Percentiles rank a stretch among this genome's conserved stretches.
Evolutionary conservation across 176 grass and related monocot genomes (phyloP).

Genomic region (Musa troglodytarum): DNA sequence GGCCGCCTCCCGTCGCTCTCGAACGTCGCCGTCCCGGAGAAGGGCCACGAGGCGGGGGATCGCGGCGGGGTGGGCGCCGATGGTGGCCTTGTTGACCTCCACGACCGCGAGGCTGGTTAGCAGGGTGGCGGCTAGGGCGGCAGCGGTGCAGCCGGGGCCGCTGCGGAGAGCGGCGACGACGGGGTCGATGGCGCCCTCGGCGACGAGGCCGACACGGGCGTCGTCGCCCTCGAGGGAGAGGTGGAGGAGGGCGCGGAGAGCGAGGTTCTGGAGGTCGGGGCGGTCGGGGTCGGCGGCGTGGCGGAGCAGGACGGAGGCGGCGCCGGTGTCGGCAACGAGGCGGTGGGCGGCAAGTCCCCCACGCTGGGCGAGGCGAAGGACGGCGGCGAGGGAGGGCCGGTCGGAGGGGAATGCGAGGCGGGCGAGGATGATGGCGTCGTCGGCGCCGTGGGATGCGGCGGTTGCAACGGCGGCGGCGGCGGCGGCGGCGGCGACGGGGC

Average conservation of each 20-base stretch:
- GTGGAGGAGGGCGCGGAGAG: conserved; percentile 39
- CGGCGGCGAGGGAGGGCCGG: background rate
- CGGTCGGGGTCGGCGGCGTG: conserved; percentile 34
- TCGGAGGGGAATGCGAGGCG: conserved; percentile 24
- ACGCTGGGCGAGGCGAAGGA: conserved; percentile 32
- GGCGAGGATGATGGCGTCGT: background rate
- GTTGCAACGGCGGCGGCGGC: background rate
- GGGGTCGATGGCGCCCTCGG: conserved; percentile 71
- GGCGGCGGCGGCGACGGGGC: background rate
- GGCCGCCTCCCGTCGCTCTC: conserved; percentile 66
- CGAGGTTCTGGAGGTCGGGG: conserved; percentile 21
- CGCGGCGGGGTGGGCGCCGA: conserved; percentile 56
- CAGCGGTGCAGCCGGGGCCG: conserved; percentile 8
- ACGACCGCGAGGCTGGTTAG: conserved; percentile 87
- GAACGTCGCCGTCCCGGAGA: conserved; percentile 32
- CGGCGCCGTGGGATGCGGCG: background rate
- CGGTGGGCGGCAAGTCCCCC: conserved; percentile 33
- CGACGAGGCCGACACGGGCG: conserved; percentile 70
- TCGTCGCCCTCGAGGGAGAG: conserved; percentile 86
- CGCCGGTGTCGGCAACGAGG: conserved; percentile 57
- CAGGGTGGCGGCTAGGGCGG: conserved; percentile 55
- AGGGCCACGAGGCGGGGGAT: conserved; percentile 46
- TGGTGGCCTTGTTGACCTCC: conserved; percentile 89
- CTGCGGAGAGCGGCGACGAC: conserved; percentile 36
- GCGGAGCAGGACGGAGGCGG: conserved; percentile 41